Percentiles rank a stretch among this genome's conserved stretches.
Evolutionary conservation across 495 filamentous ascomycete species (phyloP).

Genomic region (Corynascus novoguineensis): DNA sequence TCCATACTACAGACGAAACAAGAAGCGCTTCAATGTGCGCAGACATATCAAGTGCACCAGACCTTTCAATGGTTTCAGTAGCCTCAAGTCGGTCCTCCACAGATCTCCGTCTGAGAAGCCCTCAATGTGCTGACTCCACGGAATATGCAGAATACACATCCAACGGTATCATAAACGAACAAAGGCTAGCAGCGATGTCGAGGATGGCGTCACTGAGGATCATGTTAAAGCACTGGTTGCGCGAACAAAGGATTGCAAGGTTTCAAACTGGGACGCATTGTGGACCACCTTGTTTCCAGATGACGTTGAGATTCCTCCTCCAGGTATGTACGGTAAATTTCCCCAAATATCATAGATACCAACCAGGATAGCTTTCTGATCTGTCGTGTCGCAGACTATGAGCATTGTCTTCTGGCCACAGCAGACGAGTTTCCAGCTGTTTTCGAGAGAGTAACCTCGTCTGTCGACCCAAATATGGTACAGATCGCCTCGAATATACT

Average conservation of each 20-base stretch:
- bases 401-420: background rate
- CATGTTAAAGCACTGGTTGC: background rate
- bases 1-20: conserved; percentile 1
- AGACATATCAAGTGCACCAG: background rate
- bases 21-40: background rate
- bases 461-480: background rate
- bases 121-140: background rate
- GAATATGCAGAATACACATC: background rate
- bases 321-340: background rate
- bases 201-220: background rate
- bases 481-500: background rate
- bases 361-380: background rate
- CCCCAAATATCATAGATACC: background rate
- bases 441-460: background rate
- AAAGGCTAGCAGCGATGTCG: background rate
- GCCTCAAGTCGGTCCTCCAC: background rate
- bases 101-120: background rate
- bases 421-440: background rate
- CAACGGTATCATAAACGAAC: background rate
- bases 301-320: background rate
- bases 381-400: background rate
- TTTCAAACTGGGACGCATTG: background rate
- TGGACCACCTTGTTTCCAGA: background rate
- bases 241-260: background rate
- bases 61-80: background rate